Percentiles rank a stretch among this genome's conserved stretches.
Evolutionary conservation across 805 yeast genomes (phyloP).

Genomic region (Candida silvatica): DNA sequence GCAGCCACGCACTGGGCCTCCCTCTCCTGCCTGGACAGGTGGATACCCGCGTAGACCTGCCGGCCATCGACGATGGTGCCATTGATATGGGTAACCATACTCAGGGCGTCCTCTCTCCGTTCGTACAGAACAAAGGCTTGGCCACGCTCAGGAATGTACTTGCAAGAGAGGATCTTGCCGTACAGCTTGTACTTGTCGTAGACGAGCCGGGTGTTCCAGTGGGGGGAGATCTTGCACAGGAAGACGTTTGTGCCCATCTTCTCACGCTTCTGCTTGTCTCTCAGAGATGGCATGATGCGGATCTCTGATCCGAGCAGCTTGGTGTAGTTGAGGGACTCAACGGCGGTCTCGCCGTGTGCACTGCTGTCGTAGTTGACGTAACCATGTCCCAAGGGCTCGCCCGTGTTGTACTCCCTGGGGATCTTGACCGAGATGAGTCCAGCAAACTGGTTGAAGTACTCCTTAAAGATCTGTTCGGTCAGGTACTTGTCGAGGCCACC

Average conservation of each 20-base stretch:
- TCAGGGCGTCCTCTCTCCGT: slow-evolving; percentile 24
- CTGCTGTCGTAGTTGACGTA: slow-evolving; percentile 52
- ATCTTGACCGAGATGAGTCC: slow-evolving; percentile 52
- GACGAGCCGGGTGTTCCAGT: slow-evolving; percentile 22
- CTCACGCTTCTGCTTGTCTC: slow-evolving; percentile 32
- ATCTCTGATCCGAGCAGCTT: slow-evolving; percentile 33
- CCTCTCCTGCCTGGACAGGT: slow-evolving; percentile 19
- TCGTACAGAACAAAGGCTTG: slow-evolving; percentile 35
- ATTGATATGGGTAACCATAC: slow-evolving; percentile 25
- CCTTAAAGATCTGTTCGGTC: slow-evolving; percentile 38
- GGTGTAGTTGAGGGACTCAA: slow-evolving; percentile 47
- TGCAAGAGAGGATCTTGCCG: slow-evolving; percentile 25
- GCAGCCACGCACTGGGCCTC: not conserved
- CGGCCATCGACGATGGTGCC: slow-evolving; percentile 16
- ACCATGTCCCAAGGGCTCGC: slow-evolving; percentile 61
- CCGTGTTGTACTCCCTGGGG: slow-evolving; percentile 45
- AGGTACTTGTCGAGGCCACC: slow-evolving; percentile 50
- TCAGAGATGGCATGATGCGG: slow-evolving; percentile 47
- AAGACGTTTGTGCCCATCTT: slow-evolving; percentile 42
- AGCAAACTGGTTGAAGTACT: slow-evolving; percentile 33
- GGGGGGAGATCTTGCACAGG: slow-evolving; percentile 34
- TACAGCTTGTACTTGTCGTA: slow-evolving; percentile 20
- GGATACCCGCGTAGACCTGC: slow-evolving; percentile 20
- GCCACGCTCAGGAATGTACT: slow-evolving; percentile 14
- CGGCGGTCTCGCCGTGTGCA: slow-evolving; percentile 46